Base-by-base conservation (phyloP, 139 green algal species). In the Marvania coccoides region DNA sequence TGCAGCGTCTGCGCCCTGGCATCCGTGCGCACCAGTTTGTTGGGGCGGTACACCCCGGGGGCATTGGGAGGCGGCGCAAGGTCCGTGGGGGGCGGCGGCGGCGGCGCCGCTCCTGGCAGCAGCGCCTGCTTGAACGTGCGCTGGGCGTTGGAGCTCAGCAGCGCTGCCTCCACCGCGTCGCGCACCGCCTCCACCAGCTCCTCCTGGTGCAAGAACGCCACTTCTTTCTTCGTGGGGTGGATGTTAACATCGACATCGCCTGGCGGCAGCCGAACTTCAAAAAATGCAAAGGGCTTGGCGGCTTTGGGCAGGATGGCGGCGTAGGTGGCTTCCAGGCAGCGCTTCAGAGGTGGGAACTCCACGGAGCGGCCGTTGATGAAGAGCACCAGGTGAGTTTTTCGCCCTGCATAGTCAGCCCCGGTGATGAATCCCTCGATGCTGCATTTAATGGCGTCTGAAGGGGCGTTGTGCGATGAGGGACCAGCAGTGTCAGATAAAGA, bases 361-460 rank as follows among this genome's bases (percentile, higher is more conserved):
- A 99, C 94, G 9, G 79, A 69, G 4, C 94, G 81, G 3, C 81
- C 82, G 73, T 99, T 98, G 72, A 99, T 93, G 76, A 97, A 98
- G 23, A 99, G 78, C 7, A 98, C 67, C 26, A 96, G 67, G 8
- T 71, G 70, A 8, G 84, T 85, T 48, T 75, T 80, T 81, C 90
- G 90, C 45, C 73, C 80, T 12, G 10, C 65, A 53, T 91, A 92
- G 63, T 88, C 86, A 10, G 78, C 70, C 24, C 75, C 73, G 7
- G 82, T 87, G 13, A 94, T 69, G 54, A 79, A 89, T 7, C 87
- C 90, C 75, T 88, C 14, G n/a, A 66, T 29, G 10, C n/a, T 31
- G 4, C 28, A 58, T 13, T 66, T 24, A 29, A 47, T 19, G 19
- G 19, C 42, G 19, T 51, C 42, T 51, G 19, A n/a, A n/a, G n/a